Conservation (phyloP, 495 filamentous ascomycete species). For the Talaromyces borbonicus region DNA sequence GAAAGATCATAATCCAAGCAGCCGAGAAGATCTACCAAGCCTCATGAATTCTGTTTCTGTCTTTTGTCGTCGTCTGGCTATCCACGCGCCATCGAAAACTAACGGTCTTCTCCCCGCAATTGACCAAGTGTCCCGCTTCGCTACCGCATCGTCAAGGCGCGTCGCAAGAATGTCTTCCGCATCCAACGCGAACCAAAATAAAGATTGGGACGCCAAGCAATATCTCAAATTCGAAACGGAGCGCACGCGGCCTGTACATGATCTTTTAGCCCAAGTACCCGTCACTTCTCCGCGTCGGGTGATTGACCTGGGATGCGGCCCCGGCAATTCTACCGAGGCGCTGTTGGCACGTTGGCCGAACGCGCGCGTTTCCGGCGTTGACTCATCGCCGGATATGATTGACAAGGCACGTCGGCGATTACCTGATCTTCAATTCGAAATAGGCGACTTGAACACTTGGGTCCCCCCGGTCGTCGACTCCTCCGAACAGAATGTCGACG, state of each 20-base stretch:
- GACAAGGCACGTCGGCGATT: conserved; percentile 27
- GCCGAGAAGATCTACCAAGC: not conserved
- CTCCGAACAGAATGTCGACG: conserved; percentile 17
- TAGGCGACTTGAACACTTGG: conserved; percentile 32
- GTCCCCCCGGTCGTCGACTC: conserved; percentile 8
- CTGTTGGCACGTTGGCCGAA: conserved; percentile 34
- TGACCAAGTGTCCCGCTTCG: not conserved
- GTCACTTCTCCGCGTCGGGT: conserved; percentile 26
- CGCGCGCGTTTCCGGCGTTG: conserved; percentile 39
- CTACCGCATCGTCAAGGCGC: no score
- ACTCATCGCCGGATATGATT: conserved; percentile 45
- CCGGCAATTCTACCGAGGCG: conserved; percentile 41
- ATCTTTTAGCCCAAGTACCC: conserved; percentile 32
- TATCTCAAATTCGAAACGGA: conserved; percentile 40
- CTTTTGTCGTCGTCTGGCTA: not conserved
- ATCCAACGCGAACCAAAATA: not conserved
- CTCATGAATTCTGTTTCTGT: not conserved
- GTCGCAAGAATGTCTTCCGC: not conserved
- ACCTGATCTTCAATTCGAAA: conserved; percentile 22
- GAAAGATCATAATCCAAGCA: not conserved
- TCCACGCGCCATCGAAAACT: not conserved
- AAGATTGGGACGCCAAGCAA: conserved; percentile 38
- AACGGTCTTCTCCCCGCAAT: not conserved
- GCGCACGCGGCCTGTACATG: conserved; percentile 33
- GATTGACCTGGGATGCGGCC: conserved; percentile 47